Evolutionary conservation across 108 stramenopile genomes (phyloP), one percentile per base, ranked within the genome.

Genomic region (Conticribra weissflogii): DNA sequence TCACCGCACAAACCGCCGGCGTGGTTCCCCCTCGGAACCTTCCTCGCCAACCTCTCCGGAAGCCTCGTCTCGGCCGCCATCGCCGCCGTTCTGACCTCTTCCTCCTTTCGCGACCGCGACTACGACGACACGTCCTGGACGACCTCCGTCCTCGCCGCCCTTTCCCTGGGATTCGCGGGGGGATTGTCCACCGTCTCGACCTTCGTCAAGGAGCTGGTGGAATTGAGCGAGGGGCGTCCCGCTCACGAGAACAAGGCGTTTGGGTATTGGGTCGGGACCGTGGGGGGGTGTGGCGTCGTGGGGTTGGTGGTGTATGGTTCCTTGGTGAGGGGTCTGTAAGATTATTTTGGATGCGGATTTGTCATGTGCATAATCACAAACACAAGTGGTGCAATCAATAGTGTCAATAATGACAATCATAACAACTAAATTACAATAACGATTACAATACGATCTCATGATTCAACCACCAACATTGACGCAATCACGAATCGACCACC

Each of bases 131-230:
- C 22, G 0, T 84, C 71, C 49, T 87, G 81, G 86, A 45, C 23
- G 50, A 44, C 29, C 17, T 55, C 63, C 19, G 74, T 66, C 21
- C 17, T 89, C 12, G 58, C 66, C 27, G 75, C 63, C 21, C 34
- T 71, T 1, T 65, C 55, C 9, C 17, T 80, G 12, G 92, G 92
- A 18, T 78, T 89, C 57, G 85, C 86, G 32, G 92, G 89, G 15
- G 86, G 85, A 66, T 59, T 93, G 25, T 88, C 88, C 16, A 90
- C 92, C 7, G 89, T 93, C 3, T 93, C 92, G 9, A 81, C 92
- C 14, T 59, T 89, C 31, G 85, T 79, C 17, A 88, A 87, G 29
- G 92, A 93, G 61, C 69, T 79, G 25, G 81, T 81, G 12, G 61
- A 61, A 14, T 52, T 93, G 19, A 16, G 56, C 21, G 74, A 66